phyloP scores from a whole-genome alignment of 495 filamentous ascomycete species.

The Hypoxylon trugodes region DNA sequence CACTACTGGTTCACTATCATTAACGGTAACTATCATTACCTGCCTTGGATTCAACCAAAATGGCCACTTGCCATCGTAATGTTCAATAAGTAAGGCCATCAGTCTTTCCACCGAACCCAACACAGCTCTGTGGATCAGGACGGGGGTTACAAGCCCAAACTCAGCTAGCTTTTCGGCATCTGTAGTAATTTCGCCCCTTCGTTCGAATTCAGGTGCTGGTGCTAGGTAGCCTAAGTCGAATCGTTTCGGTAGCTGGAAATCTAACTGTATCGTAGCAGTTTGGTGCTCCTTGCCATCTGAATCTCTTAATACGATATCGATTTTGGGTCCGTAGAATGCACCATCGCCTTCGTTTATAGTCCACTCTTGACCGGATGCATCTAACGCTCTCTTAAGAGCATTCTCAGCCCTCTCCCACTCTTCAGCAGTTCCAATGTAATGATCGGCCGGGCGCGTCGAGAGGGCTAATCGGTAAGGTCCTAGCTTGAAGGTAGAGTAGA shows the following conservation, averaged over 20 bases:
- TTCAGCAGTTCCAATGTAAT: slow-evolving; percentile 79
- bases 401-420: slow-evolving; percentile 86
- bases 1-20: slow-evolving; percentile 67
- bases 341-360: slow-evolving; percentile 81
- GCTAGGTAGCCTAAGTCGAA: slow-evolving; percentile 80
- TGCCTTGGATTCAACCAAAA: slow-evolving; percentile 93
- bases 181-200: slow-evolving; percentile 57
- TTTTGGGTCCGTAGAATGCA: slow-evolving; percentile 96
- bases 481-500: slow-evolving; percentile 78
- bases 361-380: slow-evolving; percentile 72
- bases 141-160: slow-evolving; percentile 71
- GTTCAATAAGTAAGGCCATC: slow-evolving; percentile 86
- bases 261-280: slow-evolving; percentile 90
- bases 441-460: slow-evolving; percentile 78
- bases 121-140: slow-evolving; percentile 88
- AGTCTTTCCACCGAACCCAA: slow-evolving; percentile 88
- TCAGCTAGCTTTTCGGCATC: slow-evolving; percentile 54
- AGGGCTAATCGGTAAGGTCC: slow-evolving; percentile 79
- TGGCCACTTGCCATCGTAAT: slow-evolving; percentile 82
- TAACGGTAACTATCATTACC: slow-evolving; percentile 79
- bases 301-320: slow-evolving; percentile 86
- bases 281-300: slow-evolving; percentile 90
- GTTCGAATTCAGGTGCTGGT: slow-evolving; percentile 76
- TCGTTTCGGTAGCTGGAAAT: slow-evolving; percentile 89
- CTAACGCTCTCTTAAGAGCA: slow-evolving; percentile 74